Base-by-base conservation (phyloP, 2,329 filamentous ascomycete genomes). In the Ceratocystis eucalypticola region DNA sequence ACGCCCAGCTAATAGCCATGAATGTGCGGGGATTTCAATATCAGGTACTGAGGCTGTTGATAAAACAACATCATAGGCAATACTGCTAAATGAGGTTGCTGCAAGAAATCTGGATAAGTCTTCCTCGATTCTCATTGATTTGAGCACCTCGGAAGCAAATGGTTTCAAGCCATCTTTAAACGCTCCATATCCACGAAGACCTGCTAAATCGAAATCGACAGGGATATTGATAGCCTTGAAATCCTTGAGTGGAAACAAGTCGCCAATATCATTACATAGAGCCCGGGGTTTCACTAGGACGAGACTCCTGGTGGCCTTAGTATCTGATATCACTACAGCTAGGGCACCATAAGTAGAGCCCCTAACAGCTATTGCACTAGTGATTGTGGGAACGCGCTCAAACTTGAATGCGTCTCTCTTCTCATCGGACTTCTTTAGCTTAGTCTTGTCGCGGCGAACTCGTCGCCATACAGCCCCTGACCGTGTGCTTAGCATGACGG, bases 391-490 rank as follows among this genome's bases (percentile, higher is more conserved):
- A 7, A 99, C 85, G 67, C 94, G 86, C 71, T 93, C 87, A 71
- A 97, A 99, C 74, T 99, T 99, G 79, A 95, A 96, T 72, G 96
- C 91, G 70, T 95, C 96, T 12, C 84, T 82, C 71, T 85, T 88
- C 44, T 81, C 79, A 25, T 86, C 84, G 1, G 77, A 75, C 1
- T 75, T 75, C 22, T 76, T 79, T 77, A 0, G 83, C 71, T 96
- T 95, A 62, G 88, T 86, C 70, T 93, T 96, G 30, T 83, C 81
- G 68, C 94, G 84, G 72, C 90, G 91, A 64, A 94, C 86, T 67
- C 93, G 87, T 70, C 87, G 87, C 93, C 93, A 99, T 0, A 96
- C 93, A 61, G 90, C 93, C 1, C 94, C 94, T 53, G 91, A 93
- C 68, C 91, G 83, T 0, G 94, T 99, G 70, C 91, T 93, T 69